Conservation (phyloP, 768 basidiomycete genomes). For the Clavulina sp. region DNA sequence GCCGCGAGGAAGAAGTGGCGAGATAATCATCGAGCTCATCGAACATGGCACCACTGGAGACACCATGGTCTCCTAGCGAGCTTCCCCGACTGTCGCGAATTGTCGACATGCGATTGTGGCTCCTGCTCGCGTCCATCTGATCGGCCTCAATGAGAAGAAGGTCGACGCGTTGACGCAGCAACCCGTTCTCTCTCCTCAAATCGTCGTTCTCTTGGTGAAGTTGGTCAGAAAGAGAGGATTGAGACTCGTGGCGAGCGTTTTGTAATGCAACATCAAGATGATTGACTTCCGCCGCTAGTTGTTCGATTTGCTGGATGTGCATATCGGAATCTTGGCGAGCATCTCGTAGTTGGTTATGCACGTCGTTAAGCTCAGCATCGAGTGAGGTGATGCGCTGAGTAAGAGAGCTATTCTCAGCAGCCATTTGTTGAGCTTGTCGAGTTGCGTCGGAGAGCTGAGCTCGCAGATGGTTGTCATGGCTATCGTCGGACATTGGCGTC, state of each 20-base stretch:
- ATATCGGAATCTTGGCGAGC: constrained; percentile 70
- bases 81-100: no score
- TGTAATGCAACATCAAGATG: constrained; percentile 53
- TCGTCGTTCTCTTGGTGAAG: constrained; percentile 65
- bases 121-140: no score
- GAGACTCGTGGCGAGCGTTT: constrained; percentile 56
- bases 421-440: constrained; percentile 52
- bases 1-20: constrained; percentile 49
- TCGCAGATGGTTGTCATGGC: constrained; percentile 37
- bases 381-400: constrained; percentile 52
- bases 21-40: constrained; percentile 72
- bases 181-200: constrained; percentile 71
- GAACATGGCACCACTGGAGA: constrained; percentile 62
- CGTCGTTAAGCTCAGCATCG: constrained; percentile 54
- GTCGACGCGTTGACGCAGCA: constrained; percentile 81
- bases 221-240: constrained; percentile 64
- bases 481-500: constrained; percentile 65
- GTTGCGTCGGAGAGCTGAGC: constrained; percentile 61
- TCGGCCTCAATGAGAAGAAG: constrained; percentile 67
- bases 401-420: constrained; percentile 59
- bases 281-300: constrained; percentile 66
- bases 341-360: constrained; percentile 50
- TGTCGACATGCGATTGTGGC: no score
- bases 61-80: constrained; percentile 66
- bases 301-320: constrained; percentile 54